Percentiles rank a stretch among this genome's conserved stretches.
These are phyloP conservation scores for Sugiyamaella novakii DNA, from an alignment of 1,139 yeast genomes.

Conservation along the genomic window DNA sequence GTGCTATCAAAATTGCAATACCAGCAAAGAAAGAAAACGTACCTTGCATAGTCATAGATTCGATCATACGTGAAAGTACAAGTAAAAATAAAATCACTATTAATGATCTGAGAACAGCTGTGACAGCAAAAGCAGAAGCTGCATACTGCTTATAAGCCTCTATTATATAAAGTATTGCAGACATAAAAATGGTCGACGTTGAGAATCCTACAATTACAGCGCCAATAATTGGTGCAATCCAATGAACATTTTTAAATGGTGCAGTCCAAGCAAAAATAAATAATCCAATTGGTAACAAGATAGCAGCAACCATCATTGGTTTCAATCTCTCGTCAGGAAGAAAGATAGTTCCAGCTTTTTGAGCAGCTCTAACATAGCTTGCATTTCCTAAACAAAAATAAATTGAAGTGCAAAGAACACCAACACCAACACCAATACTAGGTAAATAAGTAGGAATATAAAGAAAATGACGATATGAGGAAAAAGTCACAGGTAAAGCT, in stretches of 20 bases:
- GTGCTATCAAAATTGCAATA: conserved; percentile 19
- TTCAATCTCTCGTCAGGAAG: conserved; percentile 19
- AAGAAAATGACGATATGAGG: conserved; percentile 11
- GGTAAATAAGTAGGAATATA: conserved; percentile 19
- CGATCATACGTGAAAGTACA: conserved; percentile 23
- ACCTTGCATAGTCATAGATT: conserved; percentile 22
- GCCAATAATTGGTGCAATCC: conserved; percentile 78
- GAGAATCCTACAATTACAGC: conserved; percentile 79
- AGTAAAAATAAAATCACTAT: conserved; percentile 20
- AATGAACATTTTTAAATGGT: conserved; percentile 53
- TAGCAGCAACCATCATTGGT: conserved; percentile 46
- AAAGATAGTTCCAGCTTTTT: conserved; percentile 1
- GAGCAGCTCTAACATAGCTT: conserved; percentile 6
- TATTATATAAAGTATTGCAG: conserved; percentile 67
- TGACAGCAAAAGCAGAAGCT: conserved; percentile 61
- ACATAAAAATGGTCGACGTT: conserved; percentile 67
- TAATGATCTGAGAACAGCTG: conserved; percentile 51
- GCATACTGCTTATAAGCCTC: conserved; percentile 69
- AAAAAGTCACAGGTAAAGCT: conserved; percentile 21
- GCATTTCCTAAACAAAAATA: conserved; percentile 2
- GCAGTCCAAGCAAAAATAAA: conserved; percentile 53
- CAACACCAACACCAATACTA: conserved; percentile 17
- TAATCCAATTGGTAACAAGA: conserved; percentile 53
- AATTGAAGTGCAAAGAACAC: conserved; percentile 14
- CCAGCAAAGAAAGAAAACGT: conserved; percentile 25